These are phyloP conservation scores for Rheum nobile DNA, from an alignment of 148 eudicot genomes.

Conservation along the genomic window DNA sequence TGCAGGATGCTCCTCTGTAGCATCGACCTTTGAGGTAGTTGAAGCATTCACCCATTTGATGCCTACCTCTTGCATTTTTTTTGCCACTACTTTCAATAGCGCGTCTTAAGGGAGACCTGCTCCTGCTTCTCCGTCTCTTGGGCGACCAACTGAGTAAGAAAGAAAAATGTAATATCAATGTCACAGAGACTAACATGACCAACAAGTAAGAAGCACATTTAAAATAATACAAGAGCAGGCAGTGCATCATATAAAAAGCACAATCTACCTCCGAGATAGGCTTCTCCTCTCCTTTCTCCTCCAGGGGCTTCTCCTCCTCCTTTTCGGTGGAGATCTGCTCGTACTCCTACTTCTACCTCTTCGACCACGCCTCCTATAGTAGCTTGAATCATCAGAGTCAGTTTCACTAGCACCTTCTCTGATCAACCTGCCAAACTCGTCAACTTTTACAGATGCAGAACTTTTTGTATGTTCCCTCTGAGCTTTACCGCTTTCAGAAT, in stretches of 20 bases:
- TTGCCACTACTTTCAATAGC: slow-evolving; percentile 36
- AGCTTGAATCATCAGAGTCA: slow-evolving; percentile 52
- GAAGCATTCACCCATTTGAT: slow-evolving; percentile 40
- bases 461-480: slow-evolving; percentile 24
- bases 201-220: neutral
- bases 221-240: neutral
- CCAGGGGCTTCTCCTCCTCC: slow-evolving; percentile 46
- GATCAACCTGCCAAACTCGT: slow-evolving; percentile 85
- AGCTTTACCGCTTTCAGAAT: slow-evolving; percentile 17
- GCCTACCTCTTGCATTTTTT: slow-evolving; percentile 36
- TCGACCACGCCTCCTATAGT: slow-evolving; percentile 39
- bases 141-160: slow-evolving; percentile 62
- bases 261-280: slow-evolving; percentile 65
- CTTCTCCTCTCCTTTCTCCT: slow-evolving; percentile 68
- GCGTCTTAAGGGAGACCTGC: slow-evolving; percentile 58
- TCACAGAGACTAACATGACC: neutral
- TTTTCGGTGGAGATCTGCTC: slow-evolving; percentile 65
- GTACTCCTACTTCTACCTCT: slow-evolving; percentile 53
- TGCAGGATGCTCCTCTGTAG: slow-evolving; percentile 75
- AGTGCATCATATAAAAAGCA: neutral
- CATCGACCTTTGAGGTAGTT: slow-evolving; percentile 70
- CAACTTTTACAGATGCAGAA: slow-evolving; percentile 37
- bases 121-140: slow-evolving; percentile 67
- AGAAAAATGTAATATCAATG: slow-evolving; percentile 8
- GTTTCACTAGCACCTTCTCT: slow-evolving; percentile 68